Evolutionary conservation across 2,329 filamentous ascomycete genomes (phyloP), one percentile per base, ranked within the genome.

Genomic region (Akanthomyces lecanii): DNA sequence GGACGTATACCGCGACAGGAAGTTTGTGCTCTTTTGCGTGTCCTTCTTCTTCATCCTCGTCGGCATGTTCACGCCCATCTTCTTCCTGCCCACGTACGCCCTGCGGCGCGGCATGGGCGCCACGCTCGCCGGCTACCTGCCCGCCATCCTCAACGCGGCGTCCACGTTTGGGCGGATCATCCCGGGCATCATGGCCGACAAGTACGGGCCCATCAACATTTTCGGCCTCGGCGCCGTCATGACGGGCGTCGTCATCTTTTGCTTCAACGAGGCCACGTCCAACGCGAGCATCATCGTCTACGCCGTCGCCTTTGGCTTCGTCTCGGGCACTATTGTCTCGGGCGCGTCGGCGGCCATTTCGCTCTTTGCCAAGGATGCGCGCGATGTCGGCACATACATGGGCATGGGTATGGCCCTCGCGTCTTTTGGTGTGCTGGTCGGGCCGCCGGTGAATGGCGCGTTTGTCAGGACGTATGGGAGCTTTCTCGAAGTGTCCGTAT

Each of bases 111-210:
- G 68, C 42, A 66, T 66, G 14, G 44, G 61, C 2, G 63, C 64
- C 5, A 65, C 66, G 16, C 65, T 71, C 25, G 70, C 69, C n/a
- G 94, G 91, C 72, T 87, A 91, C 65, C 81, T 95, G 33, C 81
- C 96, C n/a, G 86, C 91, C 1, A 84, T 95, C 63, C 82, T 96
- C 69, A 96, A 95, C 71, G 90, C 85, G 0, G 90, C 89, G 12
- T 91, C 88, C 0, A 86, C 89, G 59, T 77, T 95, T 8, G 92
- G 92, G 3, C 85, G 92, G 25, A 89, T 86, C 75, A 79, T 92
- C 0, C 91, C 92, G 0, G 91, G 92, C 0, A 82, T 90, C 65
- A 76, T 92, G 10, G 89, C 91, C 0, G 92, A 97, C 71, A 84
- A 81, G 56, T 72, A 92, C 4, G 92, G 92, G 0, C 85, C 91